Evolutionary conservation across 164 flowering plant species (phyloP).

Genomic region (Malania oleifera): DNA sequence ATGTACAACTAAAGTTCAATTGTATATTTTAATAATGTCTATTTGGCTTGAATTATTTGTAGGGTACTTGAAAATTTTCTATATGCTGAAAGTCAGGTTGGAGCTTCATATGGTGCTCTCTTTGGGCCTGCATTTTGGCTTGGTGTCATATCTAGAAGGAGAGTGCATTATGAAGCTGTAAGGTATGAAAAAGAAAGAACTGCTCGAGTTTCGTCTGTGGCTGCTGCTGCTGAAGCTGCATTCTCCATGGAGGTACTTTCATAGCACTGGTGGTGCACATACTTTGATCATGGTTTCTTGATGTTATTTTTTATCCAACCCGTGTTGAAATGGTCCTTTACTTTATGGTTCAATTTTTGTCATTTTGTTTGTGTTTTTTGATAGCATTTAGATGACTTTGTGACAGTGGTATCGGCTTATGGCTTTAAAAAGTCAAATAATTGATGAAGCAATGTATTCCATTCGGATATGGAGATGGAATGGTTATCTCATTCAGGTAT

Average conservation of each 20-base stretch:
- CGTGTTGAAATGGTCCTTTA: too few species aligned
- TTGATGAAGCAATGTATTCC: constrained; percentile 25
- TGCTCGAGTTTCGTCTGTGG: constrained; percentile 67
- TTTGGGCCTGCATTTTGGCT: constrained; percentile 66
- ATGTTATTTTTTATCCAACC: too few species aligned
- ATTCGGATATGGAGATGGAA: constrained; percentile 82
- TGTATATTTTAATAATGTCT: not conserved
- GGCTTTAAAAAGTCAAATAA: constrained; percentile 47
- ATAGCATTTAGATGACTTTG: constrained; percentile 10
- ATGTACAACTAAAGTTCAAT: too few species aligned
- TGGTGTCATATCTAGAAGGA: constrained; percentile 79
- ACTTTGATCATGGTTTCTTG: constrained; percentile 1
- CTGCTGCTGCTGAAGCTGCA: constrained; percentile 62
- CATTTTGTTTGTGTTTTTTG: too few species aligned
- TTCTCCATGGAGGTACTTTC: constrained; percentile 65
- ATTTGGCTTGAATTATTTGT: constrained; percentile 19
- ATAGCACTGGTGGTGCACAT: constrained; percentile 1
- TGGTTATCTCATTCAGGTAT: constrained; percentile 68
- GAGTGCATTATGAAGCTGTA: constrained; percentile 67
- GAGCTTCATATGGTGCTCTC: constrained; percentile 68
- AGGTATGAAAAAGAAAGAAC: constrained; percentile 76
- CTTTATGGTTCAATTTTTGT: too few species aligned
- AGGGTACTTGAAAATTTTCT: constrained; percentile 69
- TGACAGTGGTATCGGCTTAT: constrained; percentile 80
- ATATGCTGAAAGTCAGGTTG: constrained; percentile 54